Base-by-base conservation (phyloP, 306 rosid species). In the Vigna nakashimae region DNA sequence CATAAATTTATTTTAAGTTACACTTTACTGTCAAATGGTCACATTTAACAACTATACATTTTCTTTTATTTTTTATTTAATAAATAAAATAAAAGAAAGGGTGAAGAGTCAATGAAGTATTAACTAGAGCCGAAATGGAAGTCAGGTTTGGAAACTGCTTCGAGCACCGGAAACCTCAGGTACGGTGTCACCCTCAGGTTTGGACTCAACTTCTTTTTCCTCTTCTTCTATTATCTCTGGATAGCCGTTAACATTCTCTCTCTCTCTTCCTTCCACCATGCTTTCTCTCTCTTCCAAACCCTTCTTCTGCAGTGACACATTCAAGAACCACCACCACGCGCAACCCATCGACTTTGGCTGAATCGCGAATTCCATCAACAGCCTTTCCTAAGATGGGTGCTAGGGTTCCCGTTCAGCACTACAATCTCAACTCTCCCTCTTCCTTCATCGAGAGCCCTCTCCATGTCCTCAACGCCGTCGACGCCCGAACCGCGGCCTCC, bases 371-470 rank as follows among this genome's bases (percentile, higher is more conserved):
- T 63, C 48, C 48, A 16, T 63, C n/a, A 45, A 15, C 24, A 15
- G 12, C 13, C 42, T 58, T 69, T 5, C 76, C 58, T 13, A 56
- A 59, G 83, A 93, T 94, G 98, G 87, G 88, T 77, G 60, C 89
- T 65, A 92, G 97, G 90, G 91, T 89, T 90, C 97, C 97, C 66
- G 90, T 90, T 34, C 96, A 91, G 83, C 97, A 90, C 86, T 94
- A 92, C 89, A 87, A 86, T 79, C 93, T 94, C 77, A 87, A 90
- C 72, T 89, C 98, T 6, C 87, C 96, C 16, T 84, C 86, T 74
- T 88, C 98, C 34, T 94, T 88, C 89, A 90, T 94, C 59, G 95
- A 89, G 15, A 90, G 85, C 74, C 90, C 98, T 64, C 85, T 94
- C 64, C 98, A 91, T 73, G 97, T 90, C 62, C 97, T 94, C 86